Conservation (phyloP, 192 early-diverging fungal species). For the Coemansia sp. region DNA sequence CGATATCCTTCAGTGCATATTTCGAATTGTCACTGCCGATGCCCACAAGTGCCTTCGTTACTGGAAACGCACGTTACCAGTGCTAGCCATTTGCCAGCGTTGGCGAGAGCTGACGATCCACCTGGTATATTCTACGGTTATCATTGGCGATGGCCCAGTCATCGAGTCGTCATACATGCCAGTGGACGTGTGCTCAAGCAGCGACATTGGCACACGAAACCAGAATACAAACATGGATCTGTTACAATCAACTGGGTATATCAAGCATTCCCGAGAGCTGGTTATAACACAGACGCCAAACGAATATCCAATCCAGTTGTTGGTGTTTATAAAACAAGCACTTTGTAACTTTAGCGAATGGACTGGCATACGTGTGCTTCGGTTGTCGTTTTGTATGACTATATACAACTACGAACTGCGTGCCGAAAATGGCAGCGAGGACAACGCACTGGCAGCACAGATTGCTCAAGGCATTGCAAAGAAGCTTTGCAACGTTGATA, state of each 20-base stretch:
- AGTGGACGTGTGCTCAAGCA: neutral
- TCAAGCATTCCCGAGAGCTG: neutral
- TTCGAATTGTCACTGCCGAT: neutral
- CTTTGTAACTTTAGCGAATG: neutral
- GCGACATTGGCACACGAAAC: neutral
- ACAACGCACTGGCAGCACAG: neutral
- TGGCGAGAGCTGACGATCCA: neutral
- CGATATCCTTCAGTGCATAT: neutral
- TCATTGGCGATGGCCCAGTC: constrained; percentile 4
- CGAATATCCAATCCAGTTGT: neutral
- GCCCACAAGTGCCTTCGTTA: neutral
- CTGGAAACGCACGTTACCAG: neutral
- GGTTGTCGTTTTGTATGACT: neutral
- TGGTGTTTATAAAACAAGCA: neutral
- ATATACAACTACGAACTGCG: neutral
- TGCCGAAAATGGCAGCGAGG: neutral
- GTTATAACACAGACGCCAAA: neutral
- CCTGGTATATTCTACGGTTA: neutral
- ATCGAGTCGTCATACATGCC: constrained; percentile 3
- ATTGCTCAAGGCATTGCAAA: neutral
- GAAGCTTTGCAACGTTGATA: neutral
- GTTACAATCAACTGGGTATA: neutral
- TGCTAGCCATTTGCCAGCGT: constrained; percentile 1
- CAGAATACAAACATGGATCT: neutral
- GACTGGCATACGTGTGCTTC: neutral